These are phyloP conservation scores for Grosmannia clavigera DNA, from an alignment of 2,329 filamentous ascomycete species.

Conservation along the genomic window DNA sequence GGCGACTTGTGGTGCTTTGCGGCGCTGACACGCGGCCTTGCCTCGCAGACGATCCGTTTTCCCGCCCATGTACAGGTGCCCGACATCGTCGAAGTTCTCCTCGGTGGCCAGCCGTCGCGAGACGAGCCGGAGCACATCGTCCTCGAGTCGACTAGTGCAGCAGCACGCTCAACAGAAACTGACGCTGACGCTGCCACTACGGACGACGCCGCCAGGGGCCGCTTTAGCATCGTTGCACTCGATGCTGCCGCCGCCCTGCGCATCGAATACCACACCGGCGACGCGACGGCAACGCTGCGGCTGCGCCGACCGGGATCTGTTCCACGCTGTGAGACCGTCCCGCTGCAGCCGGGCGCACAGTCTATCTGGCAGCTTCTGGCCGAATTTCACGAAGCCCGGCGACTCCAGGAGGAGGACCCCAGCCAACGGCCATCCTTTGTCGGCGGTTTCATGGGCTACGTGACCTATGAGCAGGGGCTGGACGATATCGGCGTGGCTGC, in stretches of 20 bases:
- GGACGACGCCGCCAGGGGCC: constrained; percentile 32
- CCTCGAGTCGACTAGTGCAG: constrained; percentile 47
- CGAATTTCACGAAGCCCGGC: constrained; percentile 24
- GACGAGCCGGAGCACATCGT: constrained; percentile 34
- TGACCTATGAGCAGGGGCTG: constrained; percentile 75
- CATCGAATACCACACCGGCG: constrained; percentile 44
- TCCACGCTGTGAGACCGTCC: constrained; percentile 10
- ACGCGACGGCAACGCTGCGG: constrained; percentile 24
- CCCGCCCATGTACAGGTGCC: constrained; percentile 35
- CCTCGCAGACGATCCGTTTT: constrained; percentile 28
- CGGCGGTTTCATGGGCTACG: constrained; percentile 73
- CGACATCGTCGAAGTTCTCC: constrained; percentile 40
- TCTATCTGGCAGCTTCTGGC: constrained; percentile 40
- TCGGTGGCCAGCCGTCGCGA: constrained; percentile 18
- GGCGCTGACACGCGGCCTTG: constrained; percentile 18
- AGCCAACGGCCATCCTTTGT: constrained; percentile 47
- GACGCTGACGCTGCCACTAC: neutral
- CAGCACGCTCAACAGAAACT: constrained; percentile 27
- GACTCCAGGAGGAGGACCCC: neutral
- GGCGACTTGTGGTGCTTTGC: too few species aligned
- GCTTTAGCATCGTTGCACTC: constrained; percentile 64
- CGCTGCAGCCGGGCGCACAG: constrained; percentile 13
- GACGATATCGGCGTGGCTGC: constrained; percentile 39
- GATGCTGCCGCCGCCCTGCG: constrained; percentile 43
- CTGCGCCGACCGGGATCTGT: constrained; percentile 3